A percentile compares a stretch with the other conserved stretches of the same genome.
These are phyloP conservation scores for Fistulina hepatica DNA, from an alignment of 1,284 basidiomycete genomes.

Conservation along the genomic window DNA sequence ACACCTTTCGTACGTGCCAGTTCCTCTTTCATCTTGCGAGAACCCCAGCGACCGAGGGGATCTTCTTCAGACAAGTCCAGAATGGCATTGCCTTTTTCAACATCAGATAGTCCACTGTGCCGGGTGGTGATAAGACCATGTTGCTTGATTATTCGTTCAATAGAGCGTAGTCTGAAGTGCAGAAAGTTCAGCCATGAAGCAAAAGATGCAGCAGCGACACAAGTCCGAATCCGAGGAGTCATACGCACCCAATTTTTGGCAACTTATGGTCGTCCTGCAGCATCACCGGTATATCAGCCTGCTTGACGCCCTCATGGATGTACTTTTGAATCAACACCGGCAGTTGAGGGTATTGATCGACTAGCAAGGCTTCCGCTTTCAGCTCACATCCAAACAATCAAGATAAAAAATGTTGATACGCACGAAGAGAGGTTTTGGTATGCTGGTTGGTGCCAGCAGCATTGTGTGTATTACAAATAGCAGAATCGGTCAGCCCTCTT, in stretches of 20 bases:
- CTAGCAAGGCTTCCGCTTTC: too few relatives aligned
- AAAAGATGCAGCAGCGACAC: not conserved
- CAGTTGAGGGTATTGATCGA: constrained; percentile 2
- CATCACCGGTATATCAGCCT: constrained; percentile 1
- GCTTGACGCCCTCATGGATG: constrained; percentile 2
- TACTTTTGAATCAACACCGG: constrained; percentile 2
- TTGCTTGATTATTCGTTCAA: constrained; percentile 13
- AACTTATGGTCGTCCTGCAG: not conserved
- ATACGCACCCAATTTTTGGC: too few relatives aligned
- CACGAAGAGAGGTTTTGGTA: too few relatives aligned
- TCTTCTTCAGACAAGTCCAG: constrained; percentile 13
- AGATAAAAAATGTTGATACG: too few relatives aligned
- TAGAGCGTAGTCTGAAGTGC: constrained; percentile 8
- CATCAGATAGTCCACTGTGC: constrained; percentile 6
- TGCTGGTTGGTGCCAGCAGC: too few relatives aligned
- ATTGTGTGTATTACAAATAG: too few relatives aligned
- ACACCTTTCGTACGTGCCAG: constrained; percentile 8
- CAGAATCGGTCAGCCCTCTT: too few relatives aligned
- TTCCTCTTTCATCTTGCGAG: constrained; percentile 14
- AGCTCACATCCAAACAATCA: too few relatives aligned
- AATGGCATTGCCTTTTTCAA: constrained; percentile 13
- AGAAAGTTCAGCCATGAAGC: constrained; percentile 1
- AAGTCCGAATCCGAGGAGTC: not conserved
- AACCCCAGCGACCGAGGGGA: constrained; percentile 12
- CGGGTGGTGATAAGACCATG: constrained; percentile 11